Evolutionary conservation across 1,284 basidiomycete genomes (phyloP), one percentile per base, ranked within the genome.

Genomic region (Papiliotrema laurentii): DNA sequence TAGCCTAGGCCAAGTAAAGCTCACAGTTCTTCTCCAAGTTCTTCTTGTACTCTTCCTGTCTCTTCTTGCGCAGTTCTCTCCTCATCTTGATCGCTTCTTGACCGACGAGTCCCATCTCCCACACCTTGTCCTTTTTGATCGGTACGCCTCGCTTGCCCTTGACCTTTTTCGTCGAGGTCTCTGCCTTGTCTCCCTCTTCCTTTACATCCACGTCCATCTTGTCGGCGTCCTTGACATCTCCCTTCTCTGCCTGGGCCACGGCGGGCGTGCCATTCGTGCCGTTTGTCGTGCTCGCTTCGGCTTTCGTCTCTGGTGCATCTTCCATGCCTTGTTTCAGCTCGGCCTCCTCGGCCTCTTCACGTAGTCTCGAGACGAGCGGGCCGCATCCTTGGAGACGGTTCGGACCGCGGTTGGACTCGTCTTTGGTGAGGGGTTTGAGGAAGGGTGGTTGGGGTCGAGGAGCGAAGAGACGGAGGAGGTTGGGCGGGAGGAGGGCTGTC

Each of bases 381-480:
- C 80, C 88, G 13, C 94, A 86, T 34, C 89, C 89, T 11, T 64
- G 56, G 31, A 94, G 82, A 66, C 82, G 75, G 73, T 91, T 87
- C 47, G 76, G 71, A 28, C 77, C 80, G 50, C 90, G 79, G 31
- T 84, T 83, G 69, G 86, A 81, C 38, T 86, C 83, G 68, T 94
- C 89, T 61, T 78, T 83, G 66, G 86, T 89, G 25, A 90, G 77
- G 1, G 92, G 90, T 26, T 89, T 84, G 34, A 84, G 69, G 69
- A 90, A 96, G 0, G 85, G 85, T 1, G 94, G 80, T 3, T 86
- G 87, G 1, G 91, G 88, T 16, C 92, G 83, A 14, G 92, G 91
- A 0, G 90, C 86, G 69, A 97, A 97, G 58, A 97, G 85, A 72
- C 91, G 89, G 70, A 96, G 82, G 44, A 97, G 82, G 73, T 96